Evolutionary conservation across 1,284 basidiomycete species (phyloP).

Genomic region (Volvariella volvacea): DNA sequence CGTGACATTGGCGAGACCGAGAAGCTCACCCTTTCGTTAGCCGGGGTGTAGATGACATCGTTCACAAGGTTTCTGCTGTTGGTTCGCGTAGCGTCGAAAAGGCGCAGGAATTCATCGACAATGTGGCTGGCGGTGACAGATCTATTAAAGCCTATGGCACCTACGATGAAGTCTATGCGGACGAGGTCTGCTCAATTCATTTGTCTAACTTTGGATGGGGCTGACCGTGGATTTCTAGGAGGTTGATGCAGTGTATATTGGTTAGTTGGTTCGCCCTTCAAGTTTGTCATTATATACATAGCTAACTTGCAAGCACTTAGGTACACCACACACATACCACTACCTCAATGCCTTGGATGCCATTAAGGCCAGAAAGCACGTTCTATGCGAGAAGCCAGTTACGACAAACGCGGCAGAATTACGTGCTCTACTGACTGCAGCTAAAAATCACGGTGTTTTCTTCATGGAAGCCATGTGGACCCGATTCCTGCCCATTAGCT

Average conservation of each 20-base stretch:
- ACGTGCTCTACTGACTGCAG: slow-evolving; percentile 61
- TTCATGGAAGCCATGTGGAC: slow-evolving; percentile 90
- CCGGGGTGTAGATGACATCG: slow-evolving; percentile 66
- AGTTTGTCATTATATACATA: background rate
- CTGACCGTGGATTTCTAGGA: slow-evolving; percentile 34
- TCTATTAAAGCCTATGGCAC: slow-evolving; percentile 66
- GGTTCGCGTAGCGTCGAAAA: slow-evolving; percentile 70
- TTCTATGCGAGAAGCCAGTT: slow-evolving; percentile 82
- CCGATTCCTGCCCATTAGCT: slow-evolving; percentile 65
- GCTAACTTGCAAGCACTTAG: slow-evolving; percentile 23
- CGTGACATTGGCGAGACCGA: background rate
- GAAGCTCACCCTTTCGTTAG: slow-evolving; percentile 25
- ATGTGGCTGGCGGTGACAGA: slow-evolving; percentile 39
- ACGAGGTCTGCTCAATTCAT: slow-evolving; percentile 39
- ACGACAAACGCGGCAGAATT: slow-evolving; percentile 63
- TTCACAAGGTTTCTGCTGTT: slow-evolving; percentile 73
- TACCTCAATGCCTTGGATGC: slow-evolving; percentile 75
- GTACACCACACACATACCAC: slow-evolving; percentile 85
- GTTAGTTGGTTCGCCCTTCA: slow-evolving; percentile 24
- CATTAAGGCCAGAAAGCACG: slow-evolving; percentile 77
- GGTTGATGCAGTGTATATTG: slow-evolving; percentile 79
- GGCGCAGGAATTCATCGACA: slow-evolving; percentile 67
- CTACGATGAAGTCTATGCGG: slow-evolving; percentile 74
- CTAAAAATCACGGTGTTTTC: slow-evolving; percentile 74
- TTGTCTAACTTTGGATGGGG: background rate